Evolutionary conservation across 768 basidiomycete genomes (phyloP), one percentile per base, ranked within the genome.

Genomic region (Galerina sulciceps): DNA sequence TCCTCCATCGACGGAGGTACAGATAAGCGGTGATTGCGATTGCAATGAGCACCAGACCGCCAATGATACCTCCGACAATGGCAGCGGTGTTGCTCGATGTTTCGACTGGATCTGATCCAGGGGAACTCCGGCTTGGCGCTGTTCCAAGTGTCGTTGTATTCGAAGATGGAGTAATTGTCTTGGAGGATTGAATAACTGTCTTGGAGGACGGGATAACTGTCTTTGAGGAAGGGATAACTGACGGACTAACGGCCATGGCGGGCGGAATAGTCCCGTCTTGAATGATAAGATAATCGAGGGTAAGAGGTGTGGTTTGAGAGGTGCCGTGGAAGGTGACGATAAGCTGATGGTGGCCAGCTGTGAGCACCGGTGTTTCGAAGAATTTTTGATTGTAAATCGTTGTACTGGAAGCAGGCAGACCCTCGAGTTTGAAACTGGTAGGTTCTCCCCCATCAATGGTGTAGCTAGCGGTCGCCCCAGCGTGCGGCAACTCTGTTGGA

Each of bases 301-400:
- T 63, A 17, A 74, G 61, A 10, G 73, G 73, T 18, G 67, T 71
- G 10, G 61, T 60, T 40, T 63, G 37, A 0, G 37, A 31, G 34
- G 46, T 58, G 17, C 73, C 72, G 13, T 61, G 48, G 36, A 67
- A 65, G 0, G 58, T 61, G 10, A 73, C 71, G 0, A 50, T 37
- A 20, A 74, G 53, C n/a, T 57, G 61, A 26, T 74, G 71, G 14
- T 45, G 53, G 2, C 69, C 71, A 13, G 62, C 31, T 11, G 52
- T 18, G 4, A 68, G 48, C 2, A 56, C 48, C 4, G 65, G 55
- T 2, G 70, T 71, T 14, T 60, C 57, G 58, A 74, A 73, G 49
- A 70, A 65, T 18, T 64, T 57, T 61, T 71, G 67, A 50, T 70
- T 67, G 50, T 66, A 70, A 3, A 57, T 2, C 1, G 66, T 70